Conservation (phyloP, 805 yeast genomes). For the Millerozyma miso region DNA sequence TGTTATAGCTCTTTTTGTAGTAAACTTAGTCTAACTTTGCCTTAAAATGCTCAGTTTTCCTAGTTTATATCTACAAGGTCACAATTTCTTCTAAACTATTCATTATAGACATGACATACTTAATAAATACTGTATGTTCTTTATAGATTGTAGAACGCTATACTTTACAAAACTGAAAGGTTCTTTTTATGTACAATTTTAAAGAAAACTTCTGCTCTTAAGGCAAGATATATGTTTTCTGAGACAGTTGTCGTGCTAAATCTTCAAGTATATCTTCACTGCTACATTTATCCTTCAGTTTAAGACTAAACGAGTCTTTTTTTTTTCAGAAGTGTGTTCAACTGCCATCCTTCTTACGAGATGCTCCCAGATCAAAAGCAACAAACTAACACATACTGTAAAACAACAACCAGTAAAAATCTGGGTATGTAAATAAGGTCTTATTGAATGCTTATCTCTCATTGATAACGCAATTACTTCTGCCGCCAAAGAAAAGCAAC, state of each 20-base stretch:
- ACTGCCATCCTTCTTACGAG: constrained; percentile 19
- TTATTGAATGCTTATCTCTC: constrained; percentile 12
- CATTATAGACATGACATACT: background rate
- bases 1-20: background rate
- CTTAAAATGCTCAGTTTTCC: background rate
- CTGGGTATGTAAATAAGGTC: constrained; percentile 59
- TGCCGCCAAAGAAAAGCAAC: constrained; percentile 36
- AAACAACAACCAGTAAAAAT: constrained; percentile 53
- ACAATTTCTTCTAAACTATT: background rate
- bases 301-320: background rate
- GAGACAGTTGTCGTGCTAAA: background rate
- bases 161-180: background rate
- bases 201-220: background rate
- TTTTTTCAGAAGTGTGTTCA: background rate
- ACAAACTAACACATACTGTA: constrained; percentile 37
- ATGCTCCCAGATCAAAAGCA: constrained; percentile 49
- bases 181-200: background rate
- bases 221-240: background rate
- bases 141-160: background rate
- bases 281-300: background rate
- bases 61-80: background rate
- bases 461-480: constrained; percentile 56
- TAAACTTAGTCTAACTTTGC: background rate
- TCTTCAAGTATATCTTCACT: background rate
- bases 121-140: background rate